Evolutionary conservation across 2,329 filamentous ascomycete genomes (phyloP).

Genomic region (Fusarium pseudoanthophilum): DNA sequence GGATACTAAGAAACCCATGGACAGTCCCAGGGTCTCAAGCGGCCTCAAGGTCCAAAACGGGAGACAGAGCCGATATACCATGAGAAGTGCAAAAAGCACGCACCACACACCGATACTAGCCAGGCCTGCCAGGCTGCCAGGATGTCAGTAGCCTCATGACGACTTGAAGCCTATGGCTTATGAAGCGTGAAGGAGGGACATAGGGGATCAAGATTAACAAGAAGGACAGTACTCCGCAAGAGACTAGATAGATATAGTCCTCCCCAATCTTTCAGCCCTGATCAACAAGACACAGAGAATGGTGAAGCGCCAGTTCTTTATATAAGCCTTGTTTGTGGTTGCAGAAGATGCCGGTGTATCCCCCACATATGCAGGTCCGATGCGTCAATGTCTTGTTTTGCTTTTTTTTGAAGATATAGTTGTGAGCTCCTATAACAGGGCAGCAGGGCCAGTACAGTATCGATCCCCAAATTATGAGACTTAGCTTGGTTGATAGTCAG

Average conservation of each 20-base stretch:
- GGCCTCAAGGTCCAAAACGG: slow-evolving; percentile 40
- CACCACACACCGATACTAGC: slow-evolving; percentile 35
- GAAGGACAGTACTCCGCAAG: not conserved
- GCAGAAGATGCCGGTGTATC: slow-evolving; percentile 18
- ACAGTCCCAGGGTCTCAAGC: slow-evolving; percentile 26
- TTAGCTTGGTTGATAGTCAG: not conserved
- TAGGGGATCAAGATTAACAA: not conserved
- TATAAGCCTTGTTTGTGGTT: slow-evolving; percentile 31
- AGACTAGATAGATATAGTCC: not conserved
- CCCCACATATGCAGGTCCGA: slow-evolving; percentile 39
- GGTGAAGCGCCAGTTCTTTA: slow-evolving; percentile 11
- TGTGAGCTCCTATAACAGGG: not conserved
- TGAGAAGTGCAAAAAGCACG: slow-evolving; percentile 33
- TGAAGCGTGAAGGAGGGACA: slow-evolving; percentile 3
- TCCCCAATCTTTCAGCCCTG: slow-evolving; percentile 10
- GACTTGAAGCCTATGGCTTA: slow-evolving; percentile 3
- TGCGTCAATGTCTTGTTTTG: slow-evolving; percentile 12
- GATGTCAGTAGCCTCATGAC: slow-evolving; percentile 34
- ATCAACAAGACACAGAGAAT: slow-evolving; percentile 16
- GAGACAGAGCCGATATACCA: slow-evolving; percentile 30
- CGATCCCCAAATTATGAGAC: not conserved
- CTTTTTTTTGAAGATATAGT: not conserved
- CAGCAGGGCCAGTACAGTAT: not conserved
- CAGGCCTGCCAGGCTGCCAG: slow-evolving; percentile 19
- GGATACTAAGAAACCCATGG: slow-evolving; percentile 33